Percentiles rank a stretch among this genome's conserved stretches.
Evolutionary conservation across 768 basidiomycete species (phyloP).

Genomic region (Trametes villosa): DNA sequence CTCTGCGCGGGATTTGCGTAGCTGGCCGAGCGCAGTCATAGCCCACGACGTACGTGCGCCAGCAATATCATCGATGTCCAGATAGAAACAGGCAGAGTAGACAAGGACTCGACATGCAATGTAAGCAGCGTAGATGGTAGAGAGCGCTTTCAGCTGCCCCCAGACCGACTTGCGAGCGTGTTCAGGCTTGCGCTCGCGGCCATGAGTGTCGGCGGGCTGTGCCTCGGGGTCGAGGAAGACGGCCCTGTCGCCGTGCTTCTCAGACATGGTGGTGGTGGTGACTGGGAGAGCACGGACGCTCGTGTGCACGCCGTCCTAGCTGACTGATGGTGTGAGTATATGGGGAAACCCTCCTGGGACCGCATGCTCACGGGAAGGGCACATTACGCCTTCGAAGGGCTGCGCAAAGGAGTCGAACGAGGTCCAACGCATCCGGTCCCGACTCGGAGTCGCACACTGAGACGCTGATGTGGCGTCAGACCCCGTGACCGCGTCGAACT

Average conservation of each 20-base stretch:
- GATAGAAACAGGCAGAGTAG: not conserved
- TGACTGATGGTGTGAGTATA: not conserved
- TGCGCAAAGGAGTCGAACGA: too few relatives aligned
- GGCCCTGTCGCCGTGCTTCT: slow-evolving; percentile 4
- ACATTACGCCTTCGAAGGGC: too few relatives aligned
- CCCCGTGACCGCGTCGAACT: too few relatives aligned
- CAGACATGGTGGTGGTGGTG: slow-evolving; percentile 7
- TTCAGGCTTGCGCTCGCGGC: not conserved
- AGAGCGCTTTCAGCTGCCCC: not conserved
- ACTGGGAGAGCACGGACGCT: not conserved
- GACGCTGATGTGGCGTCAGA: too few relatives aligned
- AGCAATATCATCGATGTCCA: not conserved
- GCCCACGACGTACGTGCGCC: slow-evolving; percentile 7
- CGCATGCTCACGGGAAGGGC: too few relatives aligned
- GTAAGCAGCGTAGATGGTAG: not conserved
- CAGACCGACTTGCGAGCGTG: not conserved
- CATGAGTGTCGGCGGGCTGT: not conserved
- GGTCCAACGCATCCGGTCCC: too few relatives aligned
- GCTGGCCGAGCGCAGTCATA: slow-evolving; percentile 2
- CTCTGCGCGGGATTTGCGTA: not conserved
- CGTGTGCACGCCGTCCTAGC: too few relatives aligned
- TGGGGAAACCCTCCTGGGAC: too few relatives aligned
- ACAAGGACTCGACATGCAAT: not conserved
- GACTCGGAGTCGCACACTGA: too few relatives aligned
- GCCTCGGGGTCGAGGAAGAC: slow-evolving; percentile 16